Conservation (phyloP, 2,329 filamentous ascomycete genomes). For the Didymella glomerata region DNA sequence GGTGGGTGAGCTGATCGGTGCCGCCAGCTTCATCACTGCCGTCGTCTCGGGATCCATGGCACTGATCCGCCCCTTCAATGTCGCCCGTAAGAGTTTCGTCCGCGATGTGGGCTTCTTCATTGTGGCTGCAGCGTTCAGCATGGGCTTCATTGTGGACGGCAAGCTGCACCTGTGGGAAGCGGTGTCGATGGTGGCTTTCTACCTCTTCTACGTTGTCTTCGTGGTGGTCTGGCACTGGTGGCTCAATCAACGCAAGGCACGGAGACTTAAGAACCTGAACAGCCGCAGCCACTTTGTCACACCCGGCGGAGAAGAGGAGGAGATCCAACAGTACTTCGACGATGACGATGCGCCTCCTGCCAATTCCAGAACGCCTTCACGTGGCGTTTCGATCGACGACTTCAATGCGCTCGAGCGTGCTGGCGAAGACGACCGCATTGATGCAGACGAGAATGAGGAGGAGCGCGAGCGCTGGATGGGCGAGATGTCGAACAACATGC, state of each 20-base stretch:
- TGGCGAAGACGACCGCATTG: constrained; percentile 65
- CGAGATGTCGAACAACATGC: constrained; percentile 93
- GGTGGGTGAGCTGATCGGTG: constrained; percentile 92
- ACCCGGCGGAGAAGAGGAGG: constrained; percentile 66
- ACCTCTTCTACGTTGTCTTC: constrained; percentile 85
- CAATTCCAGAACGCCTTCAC: constrained; percentile 51
- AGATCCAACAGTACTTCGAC: constrained; percentile 62
- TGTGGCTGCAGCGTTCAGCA: constrained; percentile 82
- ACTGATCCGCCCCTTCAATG: constrained; percentile 91
- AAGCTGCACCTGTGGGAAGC: constrained; percentile 89
- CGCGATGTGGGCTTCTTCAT: constrained; percentile 94
- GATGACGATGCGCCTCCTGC: constrained; percentile 63
- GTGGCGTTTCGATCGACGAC: constrained; percentile 67
- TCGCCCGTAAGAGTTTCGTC: constrained; percentile 87
- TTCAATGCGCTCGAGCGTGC: constrained; percentile 68
- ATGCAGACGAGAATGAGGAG: constrained; percentile 66
- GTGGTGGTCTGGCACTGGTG: constrained; percentile 96
- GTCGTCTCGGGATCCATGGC: constrained; percentile 98
- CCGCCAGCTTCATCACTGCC: constrained; percentile 93
- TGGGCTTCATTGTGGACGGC: constrained; percentile 87
- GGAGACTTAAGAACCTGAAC: constrained; percentile 70
- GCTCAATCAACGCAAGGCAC: constrained; percentile 68
- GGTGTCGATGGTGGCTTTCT: constrained; percentile 87
- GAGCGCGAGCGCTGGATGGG: constrained; percentile 72
- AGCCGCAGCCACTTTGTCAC: constrained; percentile 78